Base-by-base conservation (phyloP, 2,329 filamentous ascomycete species). In the Cercospora brassicicola region DNA sequence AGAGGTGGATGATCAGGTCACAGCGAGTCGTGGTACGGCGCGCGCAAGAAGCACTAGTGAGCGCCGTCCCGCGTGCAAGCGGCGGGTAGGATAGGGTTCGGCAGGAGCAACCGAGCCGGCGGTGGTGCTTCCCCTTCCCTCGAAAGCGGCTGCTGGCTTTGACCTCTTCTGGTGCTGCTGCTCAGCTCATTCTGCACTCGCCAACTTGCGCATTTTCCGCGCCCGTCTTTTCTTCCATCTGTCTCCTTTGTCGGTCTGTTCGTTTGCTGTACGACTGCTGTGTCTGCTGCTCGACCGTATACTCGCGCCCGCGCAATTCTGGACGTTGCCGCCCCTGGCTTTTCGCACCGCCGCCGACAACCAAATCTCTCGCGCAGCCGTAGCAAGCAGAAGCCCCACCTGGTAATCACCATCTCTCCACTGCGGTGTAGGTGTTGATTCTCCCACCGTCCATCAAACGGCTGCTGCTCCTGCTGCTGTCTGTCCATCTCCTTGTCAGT, bases 401-500 rank as follows among this genome's bases (percentile, higher is more conserved):
- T 36, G 28, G 31, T 59, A 33, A 59, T 59, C 61, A 42, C 33
- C 61, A 55, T 64, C 61, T 64, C 61, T 64, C 45, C 61, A 64
- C 48, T 28, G 61, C 51, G 51, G 51, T 56, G 62, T 64, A 61
- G 64, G 64, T 62, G 64, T 51, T 59, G 61, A 68, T 63, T 59
- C 42, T 55, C 28, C 55, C 28, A 59, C 59, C 66, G 23, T 62
- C 48, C 28, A 13, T 64, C 31, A n/a, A 42, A 51, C 42, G 18
- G 10, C 55, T 23, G 28, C 55, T 59, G 28, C 55, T 57, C 20
- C 53, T 33, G 26, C 53, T 20, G 26, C 53, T 18, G 53, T 36
- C 61, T 42, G 39, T 60, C 59, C 51, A 42, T 66, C 66, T 68
- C 67, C 60, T 66, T 68, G 63, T 66, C 62, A 51, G 59, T 71